Conservation (phyloP, 352 stramenopile genomes). For the Phytophthora cryptogea region DNA sequence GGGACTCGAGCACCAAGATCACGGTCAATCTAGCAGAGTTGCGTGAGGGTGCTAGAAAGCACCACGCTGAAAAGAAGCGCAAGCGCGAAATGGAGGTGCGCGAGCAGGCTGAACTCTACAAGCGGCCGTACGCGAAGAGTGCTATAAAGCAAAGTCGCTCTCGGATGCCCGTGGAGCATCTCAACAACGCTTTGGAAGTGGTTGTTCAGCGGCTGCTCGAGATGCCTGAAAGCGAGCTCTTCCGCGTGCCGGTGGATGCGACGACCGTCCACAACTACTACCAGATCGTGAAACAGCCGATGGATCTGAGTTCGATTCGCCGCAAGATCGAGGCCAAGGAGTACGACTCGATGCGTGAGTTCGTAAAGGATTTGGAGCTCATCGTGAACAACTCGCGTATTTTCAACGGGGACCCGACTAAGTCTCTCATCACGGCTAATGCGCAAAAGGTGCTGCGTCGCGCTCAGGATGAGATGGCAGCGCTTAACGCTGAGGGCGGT, state of each 20-base stretch:
- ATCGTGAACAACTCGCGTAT: conserved; percentile 86
- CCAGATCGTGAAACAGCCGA: conserved; percentile 84
- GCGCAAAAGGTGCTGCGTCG: conserved; percentile 76
- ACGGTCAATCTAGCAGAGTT: conserved; percentile 80
- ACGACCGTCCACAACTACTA: conserved; percentile 76
- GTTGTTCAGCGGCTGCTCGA: conserved; percentile 70
- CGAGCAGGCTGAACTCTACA: conserved; percentile 82
- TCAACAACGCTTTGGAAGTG: conserved; percentile 69
- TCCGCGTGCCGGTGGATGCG: conserved; percentile 69
- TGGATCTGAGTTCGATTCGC: conserved; percentile 75
- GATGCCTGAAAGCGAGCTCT: conserved; percentile 83
- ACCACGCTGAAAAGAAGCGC: conserved; percentile 81
- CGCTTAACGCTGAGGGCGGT: conserved; percentile 58
- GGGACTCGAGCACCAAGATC: conserved; percentile 55
- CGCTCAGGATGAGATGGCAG: conserved; percentile 76
- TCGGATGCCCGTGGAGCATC: conserved; percentile 73
- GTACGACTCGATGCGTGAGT: conserved; percentile 88
- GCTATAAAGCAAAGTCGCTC: conserved; percentile 75
- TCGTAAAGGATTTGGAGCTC: conserved; percentile 86
- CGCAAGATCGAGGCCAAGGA: conserved; percentile 64
- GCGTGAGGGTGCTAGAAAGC: conserved; percentile 72
- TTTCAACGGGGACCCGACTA: conserved; percentile 77
- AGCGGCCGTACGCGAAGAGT: conserved; percentile 76
- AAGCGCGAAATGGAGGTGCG: conserved; percentile 76
- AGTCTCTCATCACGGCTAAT: conserved; percentile 78